Evolutionary conservation across 805 yeast species (phyloP).

Genomic region (Priceomyces carsonii): DNA sequence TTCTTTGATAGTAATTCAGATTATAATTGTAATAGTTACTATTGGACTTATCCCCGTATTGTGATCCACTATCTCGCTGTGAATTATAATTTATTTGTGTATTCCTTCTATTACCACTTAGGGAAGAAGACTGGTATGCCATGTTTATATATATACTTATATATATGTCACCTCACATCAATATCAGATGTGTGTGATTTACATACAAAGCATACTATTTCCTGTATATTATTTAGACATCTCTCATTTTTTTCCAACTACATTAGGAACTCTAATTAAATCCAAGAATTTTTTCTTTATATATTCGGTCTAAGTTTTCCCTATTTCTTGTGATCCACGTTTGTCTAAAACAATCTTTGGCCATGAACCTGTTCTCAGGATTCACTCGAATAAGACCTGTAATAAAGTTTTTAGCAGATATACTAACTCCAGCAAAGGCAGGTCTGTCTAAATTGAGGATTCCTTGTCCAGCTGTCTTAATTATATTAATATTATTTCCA

Average conservation of each 20-base stretch:
- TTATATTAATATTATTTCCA: conserved; percentile 32
- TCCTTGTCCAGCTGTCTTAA: conserved; percentile 44
- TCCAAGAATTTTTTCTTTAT: too few species aligned
- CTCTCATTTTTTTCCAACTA: too few species aligned
- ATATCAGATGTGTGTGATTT: too few species aligned
- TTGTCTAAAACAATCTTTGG: conserved; percentile 41
- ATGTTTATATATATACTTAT: too few species aligned
- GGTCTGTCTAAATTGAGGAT: conserved; percentile 33
- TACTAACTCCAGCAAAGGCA: conserved; percentile 46
- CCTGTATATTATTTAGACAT: too few species aligned
- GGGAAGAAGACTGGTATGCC: conserved; percentile 2
- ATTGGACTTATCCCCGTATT: conserved; percentile 1
- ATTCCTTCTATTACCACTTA: background rate
- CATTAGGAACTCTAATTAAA: too few species aligned
- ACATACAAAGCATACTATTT: too few species aligned
- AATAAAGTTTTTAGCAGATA: conserved; percentile 48
- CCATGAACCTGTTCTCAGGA: conserved; percentile 35
- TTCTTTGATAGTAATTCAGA: conserved; percentile 4
- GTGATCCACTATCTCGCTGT: background rate
- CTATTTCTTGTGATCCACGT: conserved; percentile 49
- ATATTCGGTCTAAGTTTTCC: conserved; percentile 34
- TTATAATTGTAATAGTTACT: conserved; percentile 2
- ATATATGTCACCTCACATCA: too few species aligned
- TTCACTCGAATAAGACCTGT: conserved; percentile 38
- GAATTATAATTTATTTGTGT: background rate